Percentiles rank a stretch among this genome's conserved stretches.
These are phyloP conservation scores for Rhodotorula sp. DNA, from an alignment of 1,284 basidiomycete genomes.

Conservation along the genomic window DNA sequence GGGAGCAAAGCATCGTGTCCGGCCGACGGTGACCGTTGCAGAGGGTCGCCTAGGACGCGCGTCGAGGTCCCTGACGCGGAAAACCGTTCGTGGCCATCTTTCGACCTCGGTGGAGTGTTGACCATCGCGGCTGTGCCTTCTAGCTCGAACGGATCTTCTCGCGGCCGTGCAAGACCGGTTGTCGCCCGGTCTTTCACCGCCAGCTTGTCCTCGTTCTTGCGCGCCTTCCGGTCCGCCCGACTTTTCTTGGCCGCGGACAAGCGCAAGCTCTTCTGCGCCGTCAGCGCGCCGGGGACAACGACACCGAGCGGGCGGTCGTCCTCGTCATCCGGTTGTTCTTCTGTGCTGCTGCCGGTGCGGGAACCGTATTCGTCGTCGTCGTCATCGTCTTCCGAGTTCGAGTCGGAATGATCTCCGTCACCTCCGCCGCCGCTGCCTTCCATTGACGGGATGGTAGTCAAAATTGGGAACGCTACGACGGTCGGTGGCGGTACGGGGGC, in stretches of 20 bases:
- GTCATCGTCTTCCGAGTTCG: not conserved
- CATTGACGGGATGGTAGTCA: not conserved
- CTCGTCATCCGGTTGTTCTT: conserved; percentile 11
- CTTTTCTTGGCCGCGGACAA: conserved; percentile 40
- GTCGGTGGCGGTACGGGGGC: not conserved
- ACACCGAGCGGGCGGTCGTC: conserved; percentile 75
- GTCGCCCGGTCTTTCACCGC: not conserved
- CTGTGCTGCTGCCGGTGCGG: conserved; percentile 13
- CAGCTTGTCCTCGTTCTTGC: conserved; percentile 3
- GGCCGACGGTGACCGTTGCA: not conserved
- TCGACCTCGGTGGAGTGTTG: conserved; percentile 1
- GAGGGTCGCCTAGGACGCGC: not conserved
- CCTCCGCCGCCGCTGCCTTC: not conserved
- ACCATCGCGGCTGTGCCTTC: conserved; percentile 48
- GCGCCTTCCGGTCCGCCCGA: conserved; percentile 10
- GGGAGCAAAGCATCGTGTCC: conserved; percentile 37
- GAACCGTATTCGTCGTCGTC: conserved; percentile 4
- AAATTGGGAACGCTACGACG: conserved; percentile 11
- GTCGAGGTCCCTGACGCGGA: not conserved
- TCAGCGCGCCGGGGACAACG: conserved; percentile 67
- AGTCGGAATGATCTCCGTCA: not conserved
- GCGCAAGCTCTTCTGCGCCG: conserved; percentile 71
- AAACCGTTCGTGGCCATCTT: not conserved
- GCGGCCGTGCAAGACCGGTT: not conserved
- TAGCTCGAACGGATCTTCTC: conserved; percentile 57